Percentiles rank a stretch among this genome's conserved stretches.
phyloP scores from a whole-genome alignment of 768 basidiomycete species.

The Pholiota conissans region DNA sequence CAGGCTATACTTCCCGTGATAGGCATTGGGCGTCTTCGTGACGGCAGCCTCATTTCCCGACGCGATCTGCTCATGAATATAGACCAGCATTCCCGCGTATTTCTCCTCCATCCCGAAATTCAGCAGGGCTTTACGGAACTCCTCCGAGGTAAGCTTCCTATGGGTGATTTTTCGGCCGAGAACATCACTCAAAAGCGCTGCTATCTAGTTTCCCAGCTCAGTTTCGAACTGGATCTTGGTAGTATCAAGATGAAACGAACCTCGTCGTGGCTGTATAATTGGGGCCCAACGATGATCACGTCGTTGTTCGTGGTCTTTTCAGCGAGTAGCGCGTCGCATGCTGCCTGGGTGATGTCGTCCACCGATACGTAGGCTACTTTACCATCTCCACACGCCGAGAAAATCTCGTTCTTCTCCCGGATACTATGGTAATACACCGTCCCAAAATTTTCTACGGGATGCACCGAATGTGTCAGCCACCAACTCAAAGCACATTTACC shows the following conservation, averaged over 20 bases:
- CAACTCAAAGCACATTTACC: no score
- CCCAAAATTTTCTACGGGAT: constrained; percentile 34
- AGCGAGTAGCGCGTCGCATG: constrained; percentile 27
- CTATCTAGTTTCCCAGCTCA: constrained; percentile 17
- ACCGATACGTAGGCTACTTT: constrained; percentile 28
- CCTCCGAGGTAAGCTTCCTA: constrained; percentile 17
- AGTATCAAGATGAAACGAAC: constrained; percentile 11
- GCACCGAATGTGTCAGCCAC: not conserved
- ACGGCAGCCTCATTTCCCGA: constrained; percentile 21
- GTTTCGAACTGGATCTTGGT: not conserved
- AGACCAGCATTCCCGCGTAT: constrained; percentile 15
- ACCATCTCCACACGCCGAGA: constrained; percentile 27
- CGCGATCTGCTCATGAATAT: constrained; percentile 14
- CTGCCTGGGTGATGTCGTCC: constrained; percentile 34
- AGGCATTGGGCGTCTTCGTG: constrained; percentile 10
- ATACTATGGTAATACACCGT: constrained; percentile 20
- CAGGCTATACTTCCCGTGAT: constrained; percentile 12
- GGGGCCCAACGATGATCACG: constrained; percentile 31
- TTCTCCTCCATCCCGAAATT: constrained; percentile 16
- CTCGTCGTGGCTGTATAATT: constrained; percentile 29
- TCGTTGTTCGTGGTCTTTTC: constrained; percentile 24
- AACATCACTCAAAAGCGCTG: constrained; percentile 22
- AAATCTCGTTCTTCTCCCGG: constrained; percentile 23
- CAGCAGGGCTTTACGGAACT: constrained; percentile 17
- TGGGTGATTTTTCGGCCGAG: constrained; percentile 31